Evolutionary conservation across 441 rosid species (phyloP).

Genomic region (Adansonia gregorii): DNA sequence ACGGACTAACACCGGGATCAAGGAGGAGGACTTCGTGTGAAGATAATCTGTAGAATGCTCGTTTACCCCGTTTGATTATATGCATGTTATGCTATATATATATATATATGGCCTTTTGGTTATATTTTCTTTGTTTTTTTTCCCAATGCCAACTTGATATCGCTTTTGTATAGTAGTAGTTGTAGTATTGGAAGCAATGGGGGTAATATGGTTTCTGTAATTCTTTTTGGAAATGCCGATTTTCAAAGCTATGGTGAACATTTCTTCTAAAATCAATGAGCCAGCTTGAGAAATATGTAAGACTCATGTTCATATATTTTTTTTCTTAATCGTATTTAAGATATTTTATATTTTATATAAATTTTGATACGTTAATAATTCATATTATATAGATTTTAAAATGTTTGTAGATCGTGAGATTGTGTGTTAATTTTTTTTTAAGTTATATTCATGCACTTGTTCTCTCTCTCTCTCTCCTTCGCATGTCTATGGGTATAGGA

Average conservation of each 20-base stretch:
- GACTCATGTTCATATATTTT: too few relatives aligned
- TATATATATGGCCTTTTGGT: constrained; percentile 15
- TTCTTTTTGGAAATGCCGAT: constrained; percentile 36
- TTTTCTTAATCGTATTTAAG: too few relatives aligned
- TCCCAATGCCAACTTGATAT: constrained; percentile 37
- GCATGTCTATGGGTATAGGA: neutral
- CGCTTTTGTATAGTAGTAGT: constrained; percentile 45
- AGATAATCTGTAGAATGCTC: constrained; percentile 36
- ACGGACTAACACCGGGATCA: constrained; percentile 46
- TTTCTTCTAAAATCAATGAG: constrained; percentile 33
- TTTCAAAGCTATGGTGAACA: constrained; percentile 18
- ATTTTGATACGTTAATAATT: too few relatives aligned
- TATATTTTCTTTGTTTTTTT: constrained; percentile 13
- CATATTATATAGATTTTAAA: too few relatives aligned
- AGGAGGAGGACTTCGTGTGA: constrained; percentile 46
- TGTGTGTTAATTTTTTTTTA: too few relatives aligned
- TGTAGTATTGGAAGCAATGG: constrained; percentile 26
- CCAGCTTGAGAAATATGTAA: neutral
- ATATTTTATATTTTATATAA: too few relatives aligned
- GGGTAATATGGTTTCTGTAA: constrained; percentile 39
- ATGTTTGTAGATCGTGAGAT: too few relatives aligned
- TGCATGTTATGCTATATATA: constrained; percentile 12
- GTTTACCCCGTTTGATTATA: neutral
- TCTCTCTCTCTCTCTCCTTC: neutral
- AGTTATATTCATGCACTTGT: too few relatives aligned